Conservation (phyloP, 1,284 basidiomycete species). For the Pascua sp. region DNA sequence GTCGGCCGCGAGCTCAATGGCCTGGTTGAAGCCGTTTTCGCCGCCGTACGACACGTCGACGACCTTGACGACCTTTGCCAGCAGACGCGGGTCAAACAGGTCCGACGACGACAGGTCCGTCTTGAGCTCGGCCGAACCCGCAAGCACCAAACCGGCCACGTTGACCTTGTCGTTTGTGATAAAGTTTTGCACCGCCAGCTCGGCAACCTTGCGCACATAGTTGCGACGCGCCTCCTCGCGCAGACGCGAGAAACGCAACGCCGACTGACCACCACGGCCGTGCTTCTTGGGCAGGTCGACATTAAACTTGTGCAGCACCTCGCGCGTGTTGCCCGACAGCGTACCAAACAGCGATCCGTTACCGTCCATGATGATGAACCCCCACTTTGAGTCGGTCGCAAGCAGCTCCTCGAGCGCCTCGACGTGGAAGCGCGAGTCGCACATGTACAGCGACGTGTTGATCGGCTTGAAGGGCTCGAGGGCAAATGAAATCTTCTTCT, state of each 20-base stretch:
- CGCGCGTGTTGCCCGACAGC: conserved; percentile 93
- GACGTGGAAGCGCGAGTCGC: conserved; percentile 99
- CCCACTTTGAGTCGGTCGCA: conserved; percentile 96
- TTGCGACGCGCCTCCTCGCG: conserved; percentile 99
- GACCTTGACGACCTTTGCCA: conserved; percentile 89
- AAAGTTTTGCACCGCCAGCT: conserved; percentile 94
- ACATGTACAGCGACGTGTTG: conserved; percentile 98
- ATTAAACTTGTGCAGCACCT: conserved; percentile 95
- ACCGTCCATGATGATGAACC: conserved; percentile 91
- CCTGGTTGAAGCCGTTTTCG: conserved; percentile 98
- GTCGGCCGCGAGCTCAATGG: conserved; percentile 94
- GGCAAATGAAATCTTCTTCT: conserved; percentile 97
- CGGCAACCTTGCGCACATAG: conserved; percentile 98
- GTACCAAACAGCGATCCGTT: conserved; percentile 75
- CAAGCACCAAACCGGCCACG: conserved; percentile 92
- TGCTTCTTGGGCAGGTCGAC: conserved; percentile 99
- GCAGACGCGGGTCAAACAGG: conserved; percentile 88
- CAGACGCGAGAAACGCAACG: conserved; percentile 98
- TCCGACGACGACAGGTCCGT: conserved; percentile 95
- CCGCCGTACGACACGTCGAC: conserved; percentile 99
- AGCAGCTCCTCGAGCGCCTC: conserved; percentile 94
- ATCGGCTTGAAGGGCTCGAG: conserved; percentile 98
- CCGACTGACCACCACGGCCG: conserved; percentile 99
- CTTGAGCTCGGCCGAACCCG: conserved; percentile 98
- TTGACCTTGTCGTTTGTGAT: conserved; percentile 99